Base-by-base conservation (phyloP, 345 rosid species). In the Erucastrum elatum region DNA sequence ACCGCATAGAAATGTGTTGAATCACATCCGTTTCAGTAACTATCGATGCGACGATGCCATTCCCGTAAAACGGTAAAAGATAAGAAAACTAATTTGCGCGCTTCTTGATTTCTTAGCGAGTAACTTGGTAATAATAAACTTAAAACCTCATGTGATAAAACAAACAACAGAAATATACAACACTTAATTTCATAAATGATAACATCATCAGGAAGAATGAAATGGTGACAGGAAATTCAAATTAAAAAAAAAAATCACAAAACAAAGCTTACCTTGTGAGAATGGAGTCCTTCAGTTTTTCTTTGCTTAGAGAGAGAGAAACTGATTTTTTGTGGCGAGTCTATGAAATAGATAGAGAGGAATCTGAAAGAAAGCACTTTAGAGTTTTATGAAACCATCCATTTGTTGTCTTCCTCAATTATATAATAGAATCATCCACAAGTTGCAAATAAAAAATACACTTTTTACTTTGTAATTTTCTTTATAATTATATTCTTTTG, bases 341-440 rank as follows among this genome's bases (percentile, higher is more conserved):
- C 71, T 15, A 39, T 46, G 64, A 59, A 46, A 73, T 46, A 33
- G 74, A 74, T 39, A 79, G n/a, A 59, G 68, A 41, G 33, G 77
- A 66, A 72, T 30, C 51, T 66, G 8, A 72, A 49, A 60, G 70
- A 34, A 77, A 73, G 72, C 65, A 65, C 8, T 71, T 71, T 17
- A 72, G 13, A 72, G 68, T 68, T 31, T 60, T 1, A 68, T 75
- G 66, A 55, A 62, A 74, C 78, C 82, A 80, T 63, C 75, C 79
- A 70, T 30, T 35, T 31, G 71, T 56, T 80, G 71, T 64, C 75
- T 64, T 55, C 71, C 71, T 74, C 35, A 60, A 16, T 64, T 70
- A 69, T 75, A 75, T 80, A 60, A 9, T 16, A 79, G 60, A 62
- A 21, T 15, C 25, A 63, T 68, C 21, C 35, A 75, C 83, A 75